Evolutionary conservation across 1,139 yeast species (phyloP), one percentile per base, ranked within the genome.

Genomic region (Petasospora rhodanensis): DNA sequence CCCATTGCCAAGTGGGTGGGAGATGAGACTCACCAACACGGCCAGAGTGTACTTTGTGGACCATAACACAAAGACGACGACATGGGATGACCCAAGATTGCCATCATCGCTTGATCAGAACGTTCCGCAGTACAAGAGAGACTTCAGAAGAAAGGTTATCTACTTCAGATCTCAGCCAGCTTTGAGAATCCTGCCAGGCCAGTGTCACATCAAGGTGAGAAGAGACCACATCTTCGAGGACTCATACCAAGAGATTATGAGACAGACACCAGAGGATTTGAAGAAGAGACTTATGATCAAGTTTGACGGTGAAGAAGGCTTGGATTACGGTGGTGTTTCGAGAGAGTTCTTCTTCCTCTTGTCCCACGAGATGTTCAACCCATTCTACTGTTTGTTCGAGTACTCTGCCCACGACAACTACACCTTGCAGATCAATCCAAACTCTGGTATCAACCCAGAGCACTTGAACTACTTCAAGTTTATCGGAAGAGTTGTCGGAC

Each of bases 71-170:
- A 91, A 91, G 65, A 91, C 98, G 0, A 91, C 99, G 2, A 91
- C 99, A 2, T 91, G 99, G 99, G 99, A 91, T 62, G 99, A 91
- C 59, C 99, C 99, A 45, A 79, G 99, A 58, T 72, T 91, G 56
- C 99, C 99, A 31, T 87, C 96, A 2, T 84, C 96, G 9, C 68
- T 91, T 49, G 99, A 91, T 59, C 98, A 91, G 65, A 91, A 89
- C 52, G 99, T 91, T 49, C 99, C 99, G 16, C 98, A 93, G 62
- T 91, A 91, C 64, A 93, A 91, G 73, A 91, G 99, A 66, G 99
- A 91, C 63, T 91, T 93, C 65, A 76, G 98, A 66, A 79, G 99
- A 63, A 91, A 91, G 66, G 86, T 91, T 39, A 91, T 91, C 47
- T 91, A 91, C 63, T 93, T 91, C 76, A 76, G 98, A 59, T 87